Evolutionary conservation across 495 filamentous ascomycete genomes (phyloP).

Genomic region (Penicillium bialowiezense): DNA sequence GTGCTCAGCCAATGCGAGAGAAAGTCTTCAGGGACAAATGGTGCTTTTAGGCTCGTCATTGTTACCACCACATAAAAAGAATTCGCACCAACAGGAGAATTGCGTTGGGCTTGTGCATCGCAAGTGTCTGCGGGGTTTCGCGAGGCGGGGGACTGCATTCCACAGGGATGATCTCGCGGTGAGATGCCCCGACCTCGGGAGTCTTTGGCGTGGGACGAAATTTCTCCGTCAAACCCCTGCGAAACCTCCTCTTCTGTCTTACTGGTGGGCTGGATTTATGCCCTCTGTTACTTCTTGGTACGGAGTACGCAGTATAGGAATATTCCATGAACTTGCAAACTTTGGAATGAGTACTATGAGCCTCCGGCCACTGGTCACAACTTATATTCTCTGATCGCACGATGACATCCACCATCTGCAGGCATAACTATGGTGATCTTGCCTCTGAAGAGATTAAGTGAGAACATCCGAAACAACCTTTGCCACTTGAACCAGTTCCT

Average conservation of each 20-base stretch:
- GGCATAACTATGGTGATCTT: too few relatives aligned
- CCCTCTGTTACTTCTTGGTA: too few relatives aligned
- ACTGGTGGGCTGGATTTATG: too few relatives aligned
- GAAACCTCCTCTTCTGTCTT: too few relatives aligned
- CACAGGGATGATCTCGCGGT: not conserved
- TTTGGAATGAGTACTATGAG: too few relatives aligned
- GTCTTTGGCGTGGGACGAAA: not conserved
- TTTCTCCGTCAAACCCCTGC: not conserved
- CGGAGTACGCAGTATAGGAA: too few relatives aligned
- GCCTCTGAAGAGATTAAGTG: too few relatives aligned
- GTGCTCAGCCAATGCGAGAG: too few relatives aligned
- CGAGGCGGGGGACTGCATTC: not conserved
- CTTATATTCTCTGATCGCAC: too few relatives aligned
- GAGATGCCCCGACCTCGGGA: not conserved
- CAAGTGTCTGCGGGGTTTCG: not conserved
- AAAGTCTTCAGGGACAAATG: not conserved
- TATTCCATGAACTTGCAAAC: too few relatives aligned
- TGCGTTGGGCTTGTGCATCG: not conserved
- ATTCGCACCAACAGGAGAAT: conserved; percentile 4
- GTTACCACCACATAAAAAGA: not conserved
- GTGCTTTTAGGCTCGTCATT: not conserved
- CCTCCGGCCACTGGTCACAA: too few relatives aligned
- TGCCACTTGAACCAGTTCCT: conserved; percentile 8
- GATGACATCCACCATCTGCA: too few relatives aligned
- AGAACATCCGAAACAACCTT: not conserved